Conservation (phyloP, 768 basidiomycete genomes). For the Kwoniella sp. region DNA sequence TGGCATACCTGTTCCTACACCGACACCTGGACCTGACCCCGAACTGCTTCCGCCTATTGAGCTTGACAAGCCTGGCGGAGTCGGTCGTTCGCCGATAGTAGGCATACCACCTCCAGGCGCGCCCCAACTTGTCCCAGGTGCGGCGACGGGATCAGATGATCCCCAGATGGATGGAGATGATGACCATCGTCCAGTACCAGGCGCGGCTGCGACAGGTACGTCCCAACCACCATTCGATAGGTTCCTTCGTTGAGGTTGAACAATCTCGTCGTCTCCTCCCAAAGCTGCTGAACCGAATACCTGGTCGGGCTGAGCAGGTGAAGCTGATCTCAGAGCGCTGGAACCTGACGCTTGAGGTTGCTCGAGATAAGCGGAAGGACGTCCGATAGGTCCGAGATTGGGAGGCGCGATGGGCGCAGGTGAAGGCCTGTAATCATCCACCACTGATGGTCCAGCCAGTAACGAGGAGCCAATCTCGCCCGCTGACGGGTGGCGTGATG, state of each 20-base stretch:
- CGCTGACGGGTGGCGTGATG: slow-evolving; percentile 21
- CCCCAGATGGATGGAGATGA: slow-evolving; percentile 34
- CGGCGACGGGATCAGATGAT: slow-evolving; percentile 9
- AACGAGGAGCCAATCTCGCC: slow-evolving; percentile 19
- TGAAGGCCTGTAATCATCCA: slow-evolving; percentile 20
- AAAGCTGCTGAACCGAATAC: slow-evolving; percentile 54
- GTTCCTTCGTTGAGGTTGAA: slow-evolving; percentile 37
- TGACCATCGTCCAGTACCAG: slow-evolving; percentile 33
- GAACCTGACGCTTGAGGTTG: slow-evolving; percentile 24
- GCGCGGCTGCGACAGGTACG: slow-evolving; percentile 28
- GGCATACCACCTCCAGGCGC: slow-evolving; percentile 17
- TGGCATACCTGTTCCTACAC: slow-evolving; percentile 2
- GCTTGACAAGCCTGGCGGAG: slow-evolving; percentile 5
- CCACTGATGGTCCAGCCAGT: slow-evolving; percentile 2
- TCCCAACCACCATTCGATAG: slow-evolving; percentile 43
- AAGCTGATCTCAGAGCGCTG: slow-evolving; percentile 18
- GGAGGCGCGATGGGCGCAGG: slow-evolving; percentile 31
- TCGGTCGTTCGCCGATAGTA: slow-evolving; percentile 24
- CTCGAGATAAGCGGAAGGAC: slow-evolving; percentile 20
- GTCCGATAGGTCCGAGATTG: slow-evolving; percentile 17
- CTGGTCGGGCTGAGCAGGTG: slow-evolving; percentile 39
- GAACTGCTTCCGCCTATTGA: background rate
- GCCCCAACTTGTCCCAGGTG: slow-evolving; percentile 13
- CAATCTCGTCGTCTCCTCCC: slow-evolving; percentile 53
- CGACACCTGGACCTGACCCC: slow-evolving; percentile 7